These are phyloP conservation scores for Purpureocillium lavendulum DNA, from an alignment of 2,329 filamentous ascomycete species.

Conservation along the genomic window DNA sequence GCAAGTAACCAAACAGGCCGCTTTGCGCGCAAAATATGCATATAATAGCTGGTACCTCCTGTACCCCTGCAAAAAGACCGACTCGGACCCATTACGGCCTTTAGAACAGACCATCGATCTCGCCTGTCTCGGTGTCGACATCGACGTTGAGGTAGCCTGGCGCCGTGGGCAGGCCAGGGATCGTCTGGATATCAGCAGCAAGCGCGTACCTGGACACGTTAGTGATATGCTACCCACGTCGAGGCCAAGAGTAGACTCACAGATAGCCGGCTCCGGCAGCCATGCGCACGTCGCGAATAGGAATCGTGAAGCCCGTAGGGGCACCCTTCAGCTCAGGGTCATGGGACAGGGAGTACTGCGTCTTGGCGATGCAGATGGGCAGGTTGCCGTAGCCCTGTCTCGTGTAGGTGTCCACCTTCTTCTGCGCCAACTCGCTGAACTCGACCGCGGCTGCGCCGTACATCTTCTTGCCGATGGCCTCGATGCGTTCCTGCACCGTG, in stretches of 20 bases:
- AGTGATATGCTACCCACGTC: conserved; percentile 14
- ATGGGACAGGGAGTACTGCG: conserved; percentile 92
- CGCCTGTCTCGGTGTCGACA: conserved; percentile 70
- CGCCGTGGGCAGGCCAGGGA: conserved; percentile 88
- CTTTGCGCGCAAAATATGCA: not conserved
- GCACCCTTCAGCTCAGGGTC: conserved; percentile 92
- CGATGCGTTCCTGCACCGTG: conserved; percentile 79
- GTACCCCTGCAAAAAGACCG: not conserved
- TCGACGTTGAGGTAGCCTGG: conserved; percentile 95
- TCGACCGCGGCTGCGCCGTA: conserved; percentile 86
- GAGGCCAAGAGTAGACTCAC: conserved; percentile 37
- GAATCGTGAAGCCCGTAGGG: conserved; percentile 87
- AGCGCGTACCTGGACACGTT: conserved; percentile 64
- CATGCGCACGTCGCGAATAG: conserved; percentile 88
- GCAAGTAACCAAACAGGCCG: not conserved
- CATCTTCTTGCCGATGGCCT: conserved; percentile 84
- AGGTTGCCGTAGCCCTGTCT: conserved; percentile 86
- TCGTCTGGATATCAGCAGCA: conserved; percentile 96
- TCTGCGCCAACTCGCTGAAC: conserved; percentile 88
- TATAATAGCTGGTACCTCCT: not conserved
- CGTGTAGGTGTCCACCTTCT: conserved; percentile 93
- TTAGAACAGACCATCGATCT: conserved; percentile 86
- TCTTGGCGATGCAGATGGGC: conserved; percentile 96
- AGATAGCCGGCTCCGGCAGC: conserved; percentile 91
- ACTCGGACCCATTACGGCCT: not conserved